phyloP scores from a whole-genome alignment of 768 basidiomycete species.

The Naganishia kalamii region DNA sequence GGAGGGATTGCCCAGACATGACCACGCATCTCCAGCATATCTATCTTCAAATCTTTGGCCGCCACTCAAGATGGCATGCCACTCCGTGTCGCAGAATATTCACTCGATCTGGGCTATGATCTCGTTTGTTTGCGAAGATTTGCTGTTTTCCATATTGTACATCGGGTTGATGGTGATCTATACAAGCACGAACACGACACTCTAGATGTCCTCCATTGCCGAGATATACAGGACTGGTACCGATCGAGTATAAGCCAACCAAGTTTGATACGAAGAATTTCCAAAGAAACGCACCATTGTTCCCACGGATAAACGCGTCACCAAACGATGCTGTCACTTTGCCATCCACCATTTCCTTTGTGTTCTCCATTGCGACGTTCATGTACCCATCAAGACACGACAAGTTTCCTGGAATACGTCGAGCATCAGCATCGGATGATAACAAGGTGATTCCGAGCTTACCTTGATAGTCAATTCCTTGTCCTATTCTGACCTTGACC shows the following conservation, averaged over 20 bases:
- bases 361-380: slow-evolving; percentile 97
- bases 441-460: slow-evolving; percentile 24
- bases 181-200: not conserved
- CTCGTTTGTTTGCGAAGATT: too few species aligned
- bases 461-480: slow-evolving; percentile 92
- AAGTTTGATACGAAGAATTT: not conserved
- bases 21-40: too few species aligned
- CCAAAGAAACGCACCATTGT: slow-evolving; percentile 38
- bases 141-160: not conserved
- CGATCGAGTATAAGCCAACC: not conserved
- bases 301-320: slow-evolving; percentile 72
- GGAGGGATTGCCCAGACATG: too few species aligned
- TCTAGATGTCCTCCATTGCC: slow-evolving; percentile 38
- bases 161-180: not conserved
- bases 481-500: slow-evolving; percentile 83
- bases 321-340: slow-evolving; percentile 81
- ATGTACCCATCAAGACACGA: slow-evolving; percentile 98
- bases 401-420: slow-evolving; percentile 61
- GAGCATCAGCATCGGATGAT: not conserved
- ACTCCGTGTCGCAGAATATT: not conserved
- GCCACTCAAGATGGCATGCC: too few species aligned
- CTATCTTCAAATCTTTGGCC: too few species aligned
- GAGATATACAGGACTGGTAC: slow-evolving; percentile 42
- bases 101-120: not conserved
- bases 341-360: slow-evolving; percentile 89